Base-by-base conservation (phyloP, 2,329 filamentous ascomycete genomes). In the Pyrenochaeta sp. region DNA sequence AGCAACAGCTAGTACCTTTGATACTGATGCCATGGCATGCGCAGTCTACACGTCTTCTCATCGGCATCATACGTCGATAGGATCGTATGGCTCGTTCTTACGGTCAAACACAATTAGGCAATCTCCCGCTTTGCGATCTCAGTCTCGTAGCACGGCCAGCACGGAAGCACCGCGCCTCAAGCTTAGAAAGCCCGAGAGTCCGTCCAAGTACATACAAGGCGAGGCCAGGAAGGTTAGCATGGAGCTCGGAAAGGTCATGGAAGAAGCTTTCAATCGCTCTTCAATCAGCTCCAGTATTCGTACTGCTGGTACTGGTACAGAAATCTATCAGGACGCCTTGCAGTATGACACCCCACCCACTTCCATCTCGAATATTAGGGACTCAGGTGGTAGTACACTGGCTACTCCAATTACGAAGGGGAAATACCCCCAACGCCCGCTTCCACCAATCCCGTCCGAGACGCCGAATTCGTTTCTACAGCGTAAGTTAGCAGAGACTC, bases 161-260 rank as follows among this genome's bases (percentile, higher is more conserved):
- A 51, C 56, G 29, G 57, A 52, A 41, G 67, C 67, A 32, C 61
- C 72, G 14, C 64, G 65, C 5, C 45, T 74, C 17, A 64, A 62
- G n/a, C 45, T 71, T 7, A 70, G 74, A 43, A 83, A 72, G 58
- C 76, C 56, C 59, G 77, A 70, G 71, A 81, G 71, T 39, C 80
- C 79, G 1, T 81, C 77, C 49, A 79, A 83, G 33, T 79, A 81
- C 42, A 88, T 87, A 75, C 88, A 86, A 63, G 91, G 92, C 53
- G 93, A 97, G 71, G 85, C 95, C 48, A 84, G 91, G 6, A 89
- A 94, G 64, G 89, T 96, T 51, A 96, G 92, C 64, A 86, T 85
- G 65, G 92, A 92, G 66, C 87, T 97, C 56, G 91, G 92, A 44
- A 91, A 92, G 74, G 91, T 95, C 53, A 96, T 93, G 68, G 93